Percentiles rank a stretch among this genome's conserved stretches.
These are phyloP conservation scores for Murraya paniculata DNA, from an alignment of 345 rosid genomes.

Conservation along the genomic window DNA sequence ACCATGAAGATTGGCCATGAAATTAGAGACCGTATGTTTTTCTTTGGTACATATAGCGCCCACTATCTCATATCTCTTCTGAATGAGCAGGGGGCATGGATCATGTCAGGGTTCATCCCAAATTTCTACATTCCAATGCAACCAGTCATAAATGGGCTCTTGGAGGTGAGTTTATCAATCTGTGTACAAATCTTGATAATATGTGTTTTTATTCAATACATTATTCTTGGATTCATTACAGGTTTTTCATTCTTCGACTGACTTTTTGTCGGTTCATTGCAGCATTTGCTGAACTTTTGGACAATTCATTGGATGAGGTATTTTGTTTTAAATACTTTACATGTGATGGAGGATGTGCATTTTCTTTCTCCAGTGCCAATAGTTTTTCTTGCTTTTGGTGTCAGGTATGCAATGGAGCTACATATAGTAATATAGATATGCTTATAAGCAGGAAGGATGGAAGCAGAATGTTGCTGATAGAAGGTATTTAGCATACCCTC, in stretches of 20 bases:
- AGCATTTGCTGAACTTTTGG: slow-evolving; percentile 96
- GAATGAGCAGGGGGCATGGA: slow-evolving; percentile 68
- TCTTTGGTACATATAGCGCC: background rate
- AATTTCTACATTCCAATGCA: slow-evolving; percentile 93
- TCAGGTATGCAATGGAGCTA: slow-evolving; percentile 81
- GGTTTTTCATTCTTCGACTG: slow-evolving; percentile 1
- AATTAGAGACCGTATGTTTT: background rate
- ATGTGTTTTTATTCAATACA: background rate
- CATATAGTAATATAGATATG: slow-evolving; percentile 72
- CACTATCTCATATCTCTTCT: background rate
- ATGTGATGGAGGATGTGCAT: background rate
- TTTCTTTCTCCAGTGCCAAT: slow-evolving; percentile 5
- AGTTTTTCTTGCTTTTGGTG: slow-evolving; percentile 7
- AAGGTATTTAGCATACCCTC: slow-evolving; percentile 43
- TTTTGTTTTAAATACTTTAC: background rate
- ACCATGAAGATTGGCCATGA: background rate
- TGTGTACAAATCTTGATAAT: slow-evolving; percentile 6
- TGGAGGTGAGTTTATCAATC: slow-evolving; percentile 56
- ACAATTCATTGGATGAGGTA: slow-evolving; percentile 92
- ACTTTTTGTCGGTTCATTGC: slow-evolving; percentile 19
- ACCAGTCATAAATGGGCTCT: slow-evolving; percentile 99
- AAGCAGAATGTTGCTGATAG: slow-evolving; percentile 66
- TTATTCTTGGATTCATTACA: background rate
- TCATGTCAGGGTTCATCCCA: slow-evolving; percentile 95
- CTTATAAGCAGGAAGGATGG: slow-evolving; percentile 60